Conservation (phyloP, 2,329 filamentous ascomycete genomes). For the Alternaria tenuissima region DNA sequence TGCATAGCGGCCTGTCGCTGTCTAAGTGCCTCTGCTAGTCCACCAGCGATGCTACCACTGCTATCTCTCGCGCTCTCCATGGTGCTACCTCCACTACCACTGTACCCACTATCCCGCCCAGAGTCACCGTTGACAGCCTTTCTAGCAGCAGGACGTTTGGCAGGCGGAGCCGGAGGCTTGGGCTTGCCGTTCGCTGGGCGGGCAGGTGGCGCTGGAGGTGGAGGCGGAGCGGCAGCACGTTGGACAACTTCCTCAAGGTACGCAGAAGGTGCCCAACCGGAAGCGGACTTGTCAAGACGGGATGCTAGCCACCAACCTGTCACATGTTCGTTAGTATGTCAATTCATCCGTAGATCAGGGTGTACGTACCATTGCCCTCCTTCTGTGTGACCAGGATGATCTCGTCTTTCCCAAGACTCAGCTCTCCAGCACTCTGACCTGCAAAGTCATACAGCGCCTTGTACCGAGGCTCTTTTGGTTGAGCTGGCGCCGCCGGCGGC, state of each 20-base stretch:
- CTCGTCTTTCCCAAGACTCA: constrained; percentile 81
- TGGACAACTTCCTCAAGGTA: constrained; percentile 82
- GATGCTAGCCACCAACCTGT: constrained; percentile 96
- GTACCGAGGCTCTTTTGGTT: constrained; percentile 76
- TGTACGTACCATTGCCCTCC: constrained; percentile 83
- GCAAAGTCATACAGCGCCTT: constrained; percentile 93
- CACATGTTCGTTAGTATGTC: constrained; percentile 25
- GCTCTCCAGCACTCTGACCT: constrained; percentile 83
- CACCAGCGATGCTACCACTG: constrained; percentile 57
- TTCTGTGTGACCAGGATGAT: constrained; percentile 91
- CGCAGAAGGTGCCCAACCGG: constrained; percentile 92
- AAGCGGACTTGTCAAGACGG: constrained; percentile 70
- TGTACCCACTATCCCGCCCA: constrained; percentile 71
- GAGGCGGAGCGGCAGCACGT: constrained; percentile 65
- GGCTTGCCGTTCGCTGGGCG: constrained; percentile 76
- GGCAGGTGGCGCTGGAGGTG: constrained; percentile 56
- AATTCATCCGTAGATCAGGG: background rate
- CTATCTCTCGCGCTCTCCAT: constrained; percentile 51
- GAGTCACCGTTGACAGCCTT: constrained; percentile 69
- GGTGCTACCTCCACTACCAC: constrained; percentile 50
- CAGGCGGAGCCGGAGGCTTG: constrained; percentile 77
- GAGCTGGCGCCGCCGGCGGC: constrained; percentile 68
- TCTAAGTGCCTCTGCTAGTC: constrained; percentile 59
- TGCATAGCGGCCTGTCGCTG: constrained; percentile 61
- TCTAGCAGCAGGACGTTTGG: constrained; percentile 77